phyloP scores from a whole-genome alignment of 441 rosid genomes.

The Mallotus japonicus region DNA sequence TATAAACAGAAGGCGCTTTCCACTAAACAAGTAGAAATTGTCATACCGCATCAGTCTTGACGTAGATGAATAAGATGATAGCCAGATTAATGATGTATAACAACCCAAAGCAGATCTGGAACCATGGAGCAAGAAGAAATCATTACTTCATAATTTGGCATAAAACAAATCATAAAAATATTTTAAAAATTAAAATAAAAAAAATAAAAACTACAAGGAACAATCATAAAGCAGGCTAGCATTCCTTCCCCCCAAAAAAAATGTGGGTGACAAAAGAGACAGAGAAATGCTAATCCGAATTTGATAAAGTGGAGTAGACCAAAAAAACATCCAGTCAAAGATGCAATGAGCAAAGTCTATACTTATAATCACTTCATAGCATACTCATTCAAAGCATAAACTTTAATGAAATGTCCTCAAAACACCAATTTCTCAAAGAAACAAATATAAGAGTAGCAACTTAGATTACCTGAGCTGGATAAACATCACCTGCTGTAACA shows the following conservation, averaged over 20 bases:
- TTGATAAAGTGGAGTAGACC: not conserved
- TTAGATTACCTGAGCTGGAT: conserved; percentile 67
- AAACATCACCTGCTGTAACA: conserved; percentile 69
- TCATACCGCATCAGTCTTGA: conserved; percentile 75
- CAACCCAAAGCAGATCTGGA: conserved; percentile 79
- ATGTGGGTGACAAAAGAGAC: not conserved
- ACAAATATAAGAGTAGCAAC: not conserved
- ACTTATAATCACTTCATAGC: not conserved
- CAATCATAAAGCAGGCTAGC: not conserved
- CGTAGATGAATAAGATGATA: conserved; percentile 63
- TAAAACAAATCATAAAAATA: not conserved
- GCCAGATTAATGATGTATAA: conserved; percentile 72
- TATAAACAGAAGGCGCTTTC: not conserved
- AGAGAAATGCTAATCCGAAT: not conserved
- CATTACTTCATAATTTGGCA: conserved; percentile 4
- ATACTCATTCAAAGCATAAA: not conserved
- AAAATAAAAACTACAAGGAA: not conserved
- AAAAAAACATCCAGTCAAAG: conserved; percentile 1
- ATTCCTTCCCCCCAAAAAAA: not conserved
- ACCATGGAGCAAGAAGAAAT: conserved; percentile 16
- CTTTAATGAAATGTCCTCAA: not conserved
- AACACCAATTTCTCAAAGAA: not conserved
- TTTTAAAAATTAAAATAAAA: not conserved
- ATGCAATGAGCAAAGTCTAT: not conserved
- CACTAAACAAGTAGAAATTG: conserved; percentile 10